Base-by-base conservation (phyloP, 2,329 filamentous ascomycete species). In the Fusarium succisae region DNA sequence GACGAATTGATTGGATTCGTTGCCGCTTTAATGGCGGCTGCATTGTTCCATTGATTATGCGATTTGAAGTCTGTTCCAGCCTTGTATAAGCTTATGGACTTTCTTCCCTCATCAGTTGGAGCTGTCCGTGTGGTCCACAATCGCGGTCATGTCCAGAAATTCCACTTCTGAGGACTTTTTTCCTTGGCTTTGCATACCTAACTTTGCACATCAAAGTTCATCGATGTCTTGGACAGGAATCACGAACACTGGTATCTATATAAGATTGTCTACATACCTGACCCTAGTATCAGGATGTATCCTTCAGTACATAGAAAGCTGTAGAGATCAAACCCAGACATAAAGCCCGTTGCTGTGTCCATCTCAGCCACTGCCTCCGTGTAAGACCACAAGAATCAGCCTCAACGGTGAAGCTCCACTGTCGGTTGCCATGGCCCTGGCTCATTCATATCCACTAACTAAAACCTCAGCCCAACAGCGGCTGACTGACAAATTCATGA, bases 391-490 rank as follows among this genome's bases (percentile, higher is more conserved):
- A 38, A 66, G 50, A 66, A 30, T 56, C 60, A 70, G 60, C 39
- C 60, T 60, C 66, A 59, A 70, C 53, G 59, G 45, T 38, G 26
- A 30, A 47, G 53, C 54, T 56, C 59, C 66, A 58, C 53, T 54
- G 66, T 43, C 44, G 56, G 43, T 44, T 68, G 62, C 63, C 58
- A 70, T 48, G 61, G 38, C 30, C 64, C 39, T 60, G 55, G 58
- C 26, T 30, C 63, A 55, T 66, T 51, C 65, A 66, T 70, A 62
- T 47, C 66, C 71, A 69, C 72, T 56, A 76, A 71, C 62, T 38
- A 73, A 73, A 59, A 57, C 59, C 55, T 63, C 73, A 69, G 61
- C 54, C 63, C 47, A 38, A 64, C 70, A 76, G 75, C 71, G 24
- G 66, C 63, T 41, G 48, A 50, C 63, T 58, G 56, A 39, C 53